Base-by-base conservation (phyloP, 2,329 filamentous ascomycete genomes). In the Fusarium fujikuroi region DNA sequence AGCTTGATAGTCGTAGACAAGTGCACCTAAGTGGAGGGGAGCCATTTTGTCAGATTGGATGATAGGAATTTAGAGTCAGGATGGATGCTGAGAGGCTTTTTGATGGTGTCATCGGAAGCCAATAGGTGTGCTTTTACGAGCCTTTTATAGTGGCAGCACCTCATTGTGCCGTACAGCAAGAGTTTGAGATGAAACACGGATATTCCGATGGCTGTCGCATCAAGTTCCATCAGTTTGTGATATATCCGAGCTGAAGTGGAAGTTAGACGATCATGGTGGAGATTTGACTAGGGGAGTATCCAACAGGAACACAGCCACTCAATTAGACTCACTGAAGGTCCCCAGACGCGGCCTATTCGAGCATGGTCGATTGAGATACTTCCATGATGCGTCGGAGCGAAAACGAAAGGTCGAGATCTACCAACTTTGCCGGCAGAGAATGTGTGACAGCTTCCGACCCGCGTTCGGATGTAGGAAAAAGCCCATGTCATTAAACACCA, bases 1-100 rank as follows among this genome's bases (percentile, higher is more conserved):
- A 19, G 77, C 63, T 67, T 83, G 81, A 66, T 81, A 83, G 47
- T 77, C 68, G 57, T 74, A 81, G 57, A 76, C 47, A 32, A 80
- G 77, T 32, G 30, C 42, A n/a, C 71, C 71, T 5, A 73, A 36
- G 15, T 74, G 62, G 18, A 74, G 18, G 47, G 71, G 54, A 32
- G 71, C 59, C 71, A 73, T 73, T 16, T 34, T 54, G 19, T 8
- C 2, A 19, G 12, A 25, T 34, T 16, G 25, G 7, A 8, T 18
- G 30, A 3, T 32, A 19, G 4, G 28, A 4, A 10, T 14, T 40
- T 23, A 43, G 36, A 19, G 39, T 36, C n/a, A 30, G n/a, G n/a
- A 32, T 1, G 8, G 37, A 60, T 16, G 9, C 12, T 34, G 21
- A 14, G n/a, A 16, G 42, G 14, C 15, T 47, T 14, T 15, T 30